phyloP scores from a whole-genome alignment of 2,329 filamentous ascomycete genomes.

The Kalaharituber pfeilii region DNA sequence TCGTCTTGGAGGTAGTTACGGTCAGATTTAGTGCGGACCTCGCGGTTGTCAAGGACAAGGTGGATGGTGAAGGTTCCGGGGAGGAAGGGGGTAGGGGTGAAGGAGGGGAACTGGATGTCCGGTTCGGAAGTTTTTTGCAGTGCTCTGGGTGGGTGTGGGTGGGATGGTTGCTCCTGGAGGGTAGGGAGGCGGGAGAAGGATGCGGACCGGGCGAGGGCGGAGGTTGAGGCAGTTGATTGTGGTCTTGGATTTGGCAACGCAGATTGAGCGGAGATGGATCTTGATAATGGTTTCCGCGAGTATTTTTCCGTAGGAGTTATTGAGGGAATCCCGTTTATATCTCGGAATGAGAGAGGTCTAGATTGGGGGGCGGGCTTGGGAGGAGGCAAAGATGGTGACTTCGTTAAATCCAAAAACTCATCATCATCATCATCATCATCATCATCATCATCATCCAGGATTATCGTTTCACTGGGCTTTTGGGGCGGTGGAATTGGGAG shows the following conservation, averaged over 20 bases:
- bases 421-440: too few relatives aligned
- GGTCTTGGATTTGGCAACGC: neutral
- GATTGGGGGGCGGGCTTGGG: too few relatives aligned
- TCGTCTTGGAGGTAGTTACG: conserved; percentile 62
- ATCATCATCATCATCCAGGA: neutral
- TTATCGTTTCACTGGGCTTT: neutral
- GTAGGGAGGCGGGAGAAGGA: neutral
- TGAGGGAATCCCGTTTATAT: neutral
- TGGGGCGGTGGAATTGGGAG: neutral
- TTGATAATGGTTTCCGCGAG: conserved; percentile 1
- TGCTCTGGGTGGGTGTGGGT: conserved; percentile 2
- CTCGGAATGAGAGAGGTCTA: conserved; percentile 1
- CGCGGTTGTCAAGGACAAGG: conserved; percentile 56
- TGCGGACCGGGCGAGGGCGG: neutral
- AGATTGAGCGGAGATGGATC: neutral
- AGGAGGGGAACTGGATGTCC: conserved; percentile 25
- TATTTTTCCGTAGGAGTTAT: conserved; percentile 12
- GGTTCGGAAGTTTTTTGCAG: conserved; percentile 5
- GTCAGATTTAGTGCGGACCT: conserved; percentile 49
- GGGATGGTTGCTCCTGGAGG: too few relatives aligned
- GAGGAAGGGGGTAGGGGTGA: conserved; percentile 43
- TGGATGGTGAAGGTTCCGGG: conserved; percentile 54
- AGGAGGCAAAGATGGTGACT: too few relatives aligned
- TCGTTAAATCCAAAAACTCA: too few relatives aligned
- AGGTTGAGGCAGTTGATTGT: neutral